phyloP scores from a whole-genome alignment of 805 yeast genomes.

The Candida hispaniensis region DNA sequence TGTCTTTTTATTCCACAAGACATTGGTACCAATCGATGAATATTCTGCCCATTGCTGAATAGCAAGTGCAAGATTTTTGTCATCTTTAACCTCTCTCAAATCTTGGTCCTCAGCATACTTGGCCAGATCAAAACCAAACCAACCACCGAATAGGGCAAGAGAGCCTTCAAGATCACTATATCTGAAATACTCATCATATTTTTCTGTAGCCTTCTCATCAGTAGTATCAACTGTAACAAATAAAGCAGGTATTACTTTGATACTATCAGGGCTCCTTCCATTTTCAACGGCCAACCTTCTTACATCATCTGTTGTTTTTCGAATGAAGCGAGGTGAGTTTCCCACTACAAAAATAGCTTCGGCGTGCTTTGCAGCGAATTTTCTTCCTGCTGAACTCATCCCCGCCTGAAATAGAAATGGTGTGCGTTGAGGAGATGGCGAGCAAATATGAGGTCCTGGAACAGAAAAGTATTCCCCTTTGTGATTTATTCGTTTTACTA shows the following conservation, averaged over 20 bases:
- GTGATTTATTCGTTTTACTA: constrained; percentile 34
- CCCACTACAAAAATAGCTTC: constrained; percentile 36
- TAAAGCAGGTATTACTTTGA: constrained; percentile 33
- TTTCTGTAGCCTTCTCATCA: constrained; percentile 34
- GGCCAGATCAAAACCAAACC: constrained; percentile 36
- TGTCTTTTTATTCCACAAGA: constrained; percentile 23
- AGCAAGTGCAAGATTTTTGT: constrained; percentile 30
- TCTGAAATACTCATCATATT: constrained; percentile 28
- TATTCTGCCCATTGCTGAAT: constrained; percentile 30
- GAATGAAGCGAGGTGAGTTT: constrained; percentile 28
- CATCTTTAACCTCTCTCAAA: constrained; percentile 26
- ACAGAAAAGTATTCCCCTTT: constrained; percentile 35
- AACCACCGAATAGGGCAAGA: constrained; percentile 33
- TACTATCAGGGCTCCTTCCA: constrained; percentile 31
- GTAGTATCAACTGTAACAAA: constrained; percentile 34
- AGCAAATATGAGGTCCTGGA: constrained; percentile 36
- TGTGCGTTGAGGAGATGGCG: constrained; percentile 37
- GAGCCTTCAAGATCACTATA: constrained; percentile 36
- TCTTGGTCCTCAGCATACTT: constrained; percentile 30
- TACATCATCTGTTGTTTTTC: constrained; percentile 27
- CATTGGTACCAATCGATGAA: constrained; percentile 23
- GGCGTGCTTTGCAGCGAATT: constrained; percentile 36
- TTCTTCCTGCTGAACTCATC: constrained; percentile 33
- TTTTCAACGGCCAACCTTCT: constrained; percentile 30
- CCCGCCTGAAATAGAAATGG: constrained; percentile 40